Conservation (phyloP, 2,329 filamentous ascomycete genomes). For the Coniochaeta prunicola region DNA sequence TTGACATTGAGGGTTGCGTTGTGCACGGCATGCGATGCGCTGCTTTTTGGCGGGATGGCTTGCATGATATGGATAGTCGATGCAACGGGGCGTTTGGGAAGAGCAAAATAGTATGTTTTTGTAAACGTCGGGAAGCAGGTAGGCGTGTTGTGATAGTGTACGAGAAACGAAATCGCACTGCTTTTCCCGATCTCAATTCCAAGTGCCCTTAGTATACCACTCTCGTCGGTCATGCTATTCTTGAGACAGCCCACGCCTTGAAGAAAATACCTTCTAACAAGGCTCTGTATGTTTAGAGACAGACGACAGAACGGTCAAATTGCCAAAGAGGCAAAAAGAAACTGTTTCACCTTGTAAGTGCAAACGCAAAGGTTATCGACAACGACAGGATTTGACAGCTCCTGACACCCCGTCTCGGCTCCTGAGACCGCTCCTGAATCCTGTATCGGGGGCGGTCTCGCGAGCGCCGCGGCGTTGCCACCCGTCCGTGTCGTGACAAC, state of each 20-base stretch:
- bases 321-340: not conserved
- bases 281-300: too few relatives aligned
- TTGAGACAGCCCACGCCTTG: too few relatives aligned
- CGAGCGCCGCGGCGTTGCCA: too few relatives aligned
- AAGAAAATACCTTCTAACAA: not conserved
- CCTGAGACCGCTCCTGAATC: too few relatives aligned
- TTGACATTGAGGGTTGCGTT: not conserved
- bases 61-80: not conserved
- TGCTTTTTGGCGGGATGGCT: not conserved
- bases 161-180: not conserved
- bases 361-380: not conserved
- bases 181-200: not conserved
- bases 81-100: not conserved
- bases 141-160: not conserved
- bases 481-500: too few relatives aligned
- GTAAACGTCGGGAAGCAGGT: not conserved
- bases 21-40: not conserved
- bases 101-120: not conserved
- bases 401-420: too few relatives aligned
- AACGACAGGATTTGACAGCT: not conserved
- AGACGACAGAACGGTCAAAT: too few relatives aligned
- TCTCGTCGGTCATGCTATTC: not conserved
- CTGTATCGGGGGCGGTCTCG: too few relatives aligned
- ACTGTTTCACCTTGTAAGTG: too few relatives aligned
- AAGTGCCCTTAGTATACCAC: not conserved